Conservation (phyloP, 352 stramenopile species). For the Albugo candida region DNA sequence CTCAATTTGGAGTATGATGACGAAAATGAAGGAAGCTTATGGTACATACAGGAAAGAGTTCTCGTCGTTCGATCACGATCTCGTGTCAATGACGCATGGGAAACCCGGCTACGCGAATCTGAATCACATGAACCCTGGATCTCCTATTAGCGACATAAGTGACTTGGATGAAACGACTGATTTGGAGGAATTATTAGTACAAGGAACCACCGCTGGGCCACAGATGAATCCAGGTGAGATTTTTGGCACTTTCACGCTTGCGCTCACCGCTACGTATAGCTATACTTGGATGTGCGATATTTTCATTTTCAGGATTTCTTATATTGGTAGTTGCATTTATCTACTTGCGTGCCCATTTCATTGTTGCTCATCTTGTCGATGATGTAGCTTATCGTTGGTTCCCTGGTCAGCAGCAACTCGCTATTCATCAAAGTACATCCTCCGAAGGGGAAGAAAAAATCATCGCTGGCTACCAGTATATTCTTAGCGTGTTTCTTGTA, state of each 20-base stretch:
- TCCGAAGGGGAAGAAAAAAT: constrained; percentile 62
- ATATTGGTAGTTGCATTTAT: neutral
- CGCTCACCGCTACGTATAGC: constrained; percentile 30
- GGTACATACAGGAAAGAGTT: constrained; percentile 62
- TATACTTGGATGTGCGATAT: neutral
- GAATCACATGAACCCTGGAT: constrained; percentile 62
- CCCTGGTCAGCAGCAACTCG: constrained; percentile 70
- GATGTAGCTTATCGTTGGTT: constrained; percentile 55
- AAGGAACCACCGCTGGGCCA: constrained; percentile 45
- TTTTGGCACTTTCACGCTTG: constrained; percentile 52
- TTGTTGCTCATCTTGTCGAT: too few relatives aligned
- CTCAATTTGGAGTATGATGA: constrained; percentile 12
- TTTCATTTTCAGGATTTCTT: neutral
- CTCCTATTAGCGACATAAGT: constrained; percentile 51
- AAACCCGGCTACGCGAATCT: constrained; percentile 69
- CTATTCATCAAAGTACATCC: constrained; percentile 73
- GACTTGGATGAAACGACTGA: constrained; percentile 49
- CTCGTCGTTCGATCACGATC: constrained; percentile 34
- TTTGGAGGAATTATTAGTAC: constrained; percentile 55
- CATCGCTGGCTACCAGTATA: constrained; percentile 64
- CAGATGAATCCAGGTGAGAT: constrained; percentile 51
- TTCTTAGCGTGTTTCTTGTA: constrained; percentile 76
- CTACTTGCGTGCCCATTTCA: too few relatives aligned
- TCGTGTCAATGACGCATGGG: constrained; percentile 43
- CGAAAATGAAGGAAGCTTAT: constrained; percentile 60